These are phyloP conservation scores for Geranium brycei DNA, from an alignment of 345 rosid species.

Conservation along the genomic window DNA sequence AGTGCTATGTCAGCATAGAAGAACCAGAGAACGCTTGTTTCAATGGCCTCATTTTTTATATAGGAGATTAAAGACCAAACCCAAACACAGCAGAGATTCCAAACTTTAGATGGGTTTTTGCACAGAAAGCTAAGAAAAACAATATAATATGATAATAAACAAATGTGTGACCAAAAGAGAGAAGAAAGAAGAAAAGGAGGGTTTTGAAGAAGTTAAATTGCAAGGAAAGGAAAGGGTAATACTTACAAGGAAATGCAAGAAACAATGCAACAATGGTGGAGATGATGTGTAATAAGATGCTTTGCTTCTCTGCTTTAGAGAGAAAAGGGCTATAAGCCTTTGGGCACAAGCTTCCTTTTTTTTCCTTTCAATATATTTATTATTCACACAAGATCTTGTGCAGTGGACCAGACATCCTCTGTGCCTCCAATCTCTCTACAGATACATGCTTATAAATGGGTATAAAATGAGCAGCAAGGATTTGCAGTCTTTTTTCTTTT, in stretches of 20 bases:
- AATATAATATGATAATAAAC: neutral
- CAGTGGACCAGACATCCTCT: neutral
- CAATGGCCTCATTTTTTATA: neutral
- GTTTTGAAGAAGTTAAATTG: conserved; percentile 19
- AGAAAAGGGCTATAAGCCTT: conserved; percentile 15
- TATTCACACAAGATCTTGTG: no score
- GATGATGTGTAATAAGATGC: conserved; percentile 20
- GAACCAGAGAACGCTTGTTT: conserved; percentile 2
- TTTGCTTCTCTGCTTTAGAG: conserved; percentile 25
- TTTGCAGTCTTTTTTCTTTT: neutral
- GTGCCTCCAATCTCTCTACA: neutral
- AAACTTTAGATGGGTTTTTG: conserved; percentile 28
- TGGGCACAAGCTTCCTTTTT: conserved; percentile 22
- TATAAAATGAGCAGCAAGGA: neutral
- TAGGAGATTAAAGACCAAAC: neutral
- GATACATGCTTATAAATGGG: neutral
- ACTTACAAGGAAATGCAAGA: conserved; percentile 40
- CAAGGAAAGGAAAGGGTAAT: conserved; percentile 27
- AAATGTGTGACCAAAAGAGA: neutral
- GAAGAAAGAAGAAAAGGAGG: neutral
- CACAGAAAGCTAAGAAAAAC: conserved; percentile 10
- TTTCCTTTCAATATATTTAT: no score
- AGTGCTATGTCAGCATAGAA: neutral
- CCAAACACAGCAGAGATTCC: conserved; percentile 25
- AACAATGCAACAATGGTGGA: conserved; percentile 6